A percentile compares a stretch with the other conserved stretches of the same genome.
These are phyloP conservation scores for Suhomyces bokatorum DNA, from an alignment of 1,139 yeast genomes.

Conservation along the genomic window DNA sequence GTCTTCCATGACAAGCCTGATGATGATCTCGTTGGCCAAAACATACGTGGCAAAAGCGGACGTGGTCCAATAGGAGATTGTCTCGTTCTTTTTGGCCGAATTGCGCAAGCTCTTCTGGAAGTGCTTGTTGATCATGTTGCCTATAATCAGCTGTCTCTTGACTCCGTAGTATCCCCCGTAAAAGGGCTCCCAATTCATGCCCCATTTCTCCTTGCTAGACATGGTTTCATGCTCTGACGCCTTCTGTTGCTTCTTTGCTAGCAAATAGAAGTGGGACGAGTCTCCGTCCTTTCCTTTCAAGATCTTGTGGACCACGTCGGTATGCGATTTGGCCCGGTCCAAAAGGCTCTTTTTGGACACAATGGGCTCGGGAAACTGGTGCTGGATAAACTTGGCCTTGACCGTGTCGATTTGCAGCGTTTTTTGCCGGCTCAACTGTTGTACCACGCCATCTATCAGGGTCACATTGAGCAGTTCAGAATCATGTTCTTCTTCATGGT, in stretches of 20 bases:
- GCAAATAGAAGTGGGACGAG: constrained; percentile 51
- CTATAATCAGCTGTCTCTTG: constrained; percentile 53
- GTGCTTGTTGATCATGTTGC: constrained; percentile 34
- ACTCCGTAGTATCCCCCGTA: constrained; percentile 66
- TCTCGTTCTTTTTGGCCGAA: constrained; percentile 34
- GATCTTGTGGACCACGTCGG: constrained; percentile 40
- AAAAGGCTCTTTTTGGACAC: constrained; percentile 26
- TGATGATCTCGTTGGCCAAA: constrained; percentile 62
- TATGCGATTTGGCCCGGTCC: constrained; percentile 28
- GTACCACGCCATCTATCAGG: constrained; percentile 14
- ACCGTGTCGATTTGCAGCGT: constrained; percentile 18
- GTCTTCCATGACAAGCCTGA: constrained; percentile 53
- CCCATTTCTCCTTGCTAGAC: constrained; percentile 48
- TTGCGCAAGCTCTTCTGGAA: constrained; percentile 29
- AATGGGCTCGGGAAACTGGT: constrained; percentile 29
- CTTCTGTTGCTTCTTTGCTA: constrained; percentile 43
- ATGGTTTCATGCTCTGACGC: constrained; percentile 45
- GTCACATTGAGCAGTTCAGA: background rate
- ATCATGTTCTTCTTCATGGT: constrained; percentile 1
- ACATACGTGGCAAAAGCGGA: constrained; percentile 58
- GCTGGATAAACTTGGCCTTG: constrained; percentile 22
- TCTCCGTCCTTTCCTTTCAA: constrained; percentile 43
- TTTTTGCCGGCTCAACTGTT: constrained; percentile 17
- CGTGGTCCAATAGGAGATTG: constrained; percentile 61
- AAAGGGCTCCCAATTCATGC: constrained; percentile 47